phyloP scores from a whole-genome alignment of 768 basidiomycete genomes.

The Amanita brunnescens region DNA sequence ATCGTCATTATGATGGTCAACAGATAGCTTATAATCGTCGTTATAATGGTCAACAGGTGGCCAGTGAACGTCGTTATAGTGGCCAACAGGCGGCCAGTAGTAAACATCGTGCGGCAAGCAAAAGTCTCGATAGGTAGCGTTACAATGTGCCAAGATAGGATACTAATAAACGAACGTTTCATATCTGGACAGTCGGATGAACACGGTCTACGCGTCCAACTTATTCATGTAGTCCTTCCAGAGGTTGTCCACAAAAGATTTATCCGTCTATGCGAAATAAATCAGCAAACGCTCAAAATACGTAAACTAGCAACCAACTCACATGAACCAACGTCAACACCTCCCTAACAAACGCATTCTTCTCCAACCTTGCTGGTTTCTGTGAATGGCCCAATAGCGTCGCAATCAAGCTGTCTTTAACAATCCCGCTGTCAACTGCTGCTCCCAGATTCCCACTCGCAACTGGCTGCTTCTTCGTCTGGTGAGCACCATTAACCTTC shows the following conservation, averaged over 20 bases:
- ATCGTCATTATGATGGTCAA: no score
- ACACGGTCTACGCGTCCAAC: constrained; percentile 7
- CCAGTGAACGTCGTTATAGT: no score
- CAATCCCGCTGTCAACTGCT: constrained; percentile 17
- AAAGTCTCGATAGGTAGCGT: neutral
- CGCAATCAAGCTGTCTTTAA: constrained; percentile 22
- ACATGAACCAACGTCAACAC: constrained; percentile 56
- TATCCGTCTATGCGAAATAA: constrained; percentile 41
- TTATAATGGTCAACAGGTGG: no score
- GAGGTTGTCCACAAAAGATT: constrained; percentile 54
- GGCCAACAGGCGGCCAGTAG: constrained; percentile 6
- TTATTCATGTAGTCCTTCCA: constrained; percentile 40
- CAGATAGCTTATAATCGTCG: no score
- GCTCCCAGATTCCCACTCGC: constrained; percentile 16
- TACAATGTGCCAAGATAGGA: neutral
- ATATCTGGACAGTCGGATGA: no score
- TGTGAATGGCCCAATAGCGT: constrained; percentile 16
- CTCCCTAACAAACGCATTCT: constrained; percentile 52
- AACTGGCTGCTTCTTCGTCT: constrained; percentile 2
- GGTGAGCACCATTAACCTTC: neutral
- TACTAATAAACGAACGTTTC: neutral
- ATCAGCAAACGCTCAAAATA: constrained; percentile 1
- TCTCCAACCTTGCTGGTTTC: constrained; percentile 25
- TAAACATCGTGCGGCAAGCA: neutral
- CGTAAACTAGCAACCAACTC: constrained; percentile 14